Conservation (phyloP, 1,139 yeast genomes). For the Insectozyma bohioensis region DNA sequence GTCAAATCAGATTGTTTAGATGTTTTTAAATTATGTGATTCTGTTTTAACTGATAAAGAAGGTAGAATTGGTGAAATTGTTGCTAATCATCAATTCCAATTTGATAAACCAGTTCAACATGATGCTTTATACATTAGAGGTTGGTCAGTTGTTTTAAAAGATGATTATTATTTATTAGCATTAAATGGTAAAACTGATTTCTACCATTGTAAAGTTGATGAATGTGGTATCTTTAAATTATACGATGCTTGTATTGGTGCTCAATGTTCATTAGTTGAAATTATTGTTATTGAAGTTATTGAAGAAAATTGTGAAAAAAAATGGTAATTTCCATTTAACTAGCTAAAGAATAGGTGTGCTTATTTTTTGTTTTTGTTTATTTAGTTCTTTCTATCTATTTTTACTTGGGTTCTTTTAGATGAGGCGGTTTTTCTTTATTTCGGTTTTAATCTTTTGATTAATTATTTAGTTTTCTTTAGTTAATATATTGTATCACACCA, state of each 20-base stretch:
- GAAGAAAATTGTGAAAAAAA: no score
- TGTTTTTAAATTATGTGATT: no score
- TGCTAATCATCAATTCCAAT: slow-evolving; percentile 85
- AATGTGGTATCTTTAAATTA: slow-evolving; percentile 16
- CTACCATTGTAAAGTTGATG: slow-evolving; percentile 45
- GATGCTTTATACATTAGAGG: slow-evolving; percentile 86
- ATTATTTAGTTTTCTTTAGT: no score
- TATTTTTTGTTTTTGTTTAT: no score
- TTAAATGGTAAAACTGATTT: slow-evolving; percentile 21
- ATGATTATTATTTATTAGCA: slow-evolving; percentile 16
- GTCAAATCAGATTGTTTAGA: no score
- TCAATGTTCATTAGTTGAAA: slow-evolving; percentile 12
- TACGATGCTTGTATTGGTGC: slow-evolving; percentile 18
- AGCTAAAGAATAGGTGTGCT: no score
- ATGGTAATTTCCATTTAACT: no score
- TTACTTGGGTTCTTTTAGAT: no score
- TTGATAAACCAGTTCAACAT: slow-evolving; percentile 84
- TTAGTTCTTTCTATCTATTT: no score
- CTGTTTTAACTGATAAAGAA: slow-evolving; percentile 55
- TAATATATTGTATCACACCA: no score
- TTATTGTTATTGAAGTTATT: slow-evolving; percentile 3
- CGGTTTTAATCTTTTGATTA: no score
- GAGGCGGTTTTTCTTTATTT: no score
- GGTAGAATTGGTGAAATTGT: slow-evolving; percentile 83
- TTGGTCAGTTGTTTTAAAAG: slow-evolving; percentile 46